Evolutionary conservation across 805 yeast species (phyloP), one percentile per base, ranked within the genome.

Genomic region (Ogataea glucozyma): DNA sequence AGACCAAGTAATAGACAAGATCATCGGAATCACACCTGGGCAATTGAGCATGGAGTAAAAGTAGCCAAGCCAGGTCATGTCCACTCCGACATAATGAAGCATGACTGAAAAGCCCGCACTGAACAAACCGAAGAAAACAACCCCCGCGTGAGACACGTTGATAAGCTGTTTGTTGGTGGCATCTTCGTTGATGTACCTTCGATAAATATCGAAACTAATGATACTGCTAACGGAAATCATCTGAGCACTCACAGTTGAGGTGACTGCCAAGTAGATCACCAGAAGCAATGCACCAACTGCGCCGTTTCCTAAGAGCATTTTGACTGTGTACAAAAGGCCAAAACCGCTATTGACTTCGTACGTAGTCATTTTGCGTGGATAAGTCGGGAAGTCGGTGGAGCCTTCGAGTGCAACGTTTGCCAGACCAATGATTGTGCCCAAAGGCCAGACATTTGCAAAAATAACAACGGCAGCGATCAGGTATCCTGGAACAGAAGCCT

Each of bases 131-230:
- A 57, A 64, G 32, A 62, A 48, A 20, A 73, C 64, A 27, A 74
- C 78, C 11, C 69, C 58, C 14, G 63, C 48, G 46, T 74, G 76
- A 1, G 78, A 70, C 3, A 67, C 70, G 19, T 58, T 53, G 26
- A 73, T 66, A 49, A 74, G 65, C 38, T 68, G 64, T 18, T 58
- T 56, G 38, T 73, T 71, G n/a, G 65, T 52, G 8, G 79, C 79
- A 4, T 58, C 46, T 36, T 69, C 69, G 34, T 67, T 68, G 43
- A 71, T 52, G 53, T 73, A 74, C 37, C 68, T 63, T 52, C 70
- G 66, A 59, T 66, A 74, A 43, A 72, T 64, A 54, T 74, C 79
- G 49, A 69, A 74, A 2, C 78, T 71, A 30, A 73, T 47, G 43
- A 69, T 66, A 40, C 68, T 60, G 41, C 69, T 61, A 21, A 67